Evolutionary conservation across 495 filamentous ascomycete species (phyloP).

Genomic region (Poronia punctata): DNA sequence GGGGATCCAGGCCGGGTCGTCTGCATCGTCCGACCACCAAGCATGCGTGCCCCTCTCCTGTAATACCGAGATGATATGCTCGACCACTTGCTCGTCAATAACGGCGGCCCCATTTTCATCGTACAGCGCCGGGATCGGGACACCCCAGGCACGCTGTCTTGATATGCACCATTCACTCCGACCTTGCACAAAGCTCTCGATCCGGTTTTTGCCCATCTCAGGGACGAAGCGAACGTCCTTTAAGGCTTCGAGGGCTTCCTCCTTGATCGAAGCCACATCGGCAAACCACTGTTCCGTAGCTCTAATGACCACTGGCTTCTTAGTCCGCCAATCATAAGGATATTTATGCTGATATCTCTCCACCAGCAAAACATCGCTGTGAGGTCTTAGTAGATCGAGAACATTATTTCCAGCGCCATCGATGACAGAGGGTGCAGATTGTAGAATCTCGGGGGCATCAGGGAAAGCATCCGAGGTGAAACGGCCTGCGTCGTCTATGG

Average conservation of each 20-base stretch:
- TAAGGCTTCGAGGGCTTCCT: conserved; percentile 58
- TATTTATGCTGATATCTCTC: conserved; percentile 83
- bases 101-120: conserved; percentile 62
- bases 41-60: conserved; percentile 72
- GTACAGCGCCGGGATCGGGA: conserved; percentile 90
- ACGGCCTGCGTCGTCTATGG: conserved; percentile 70
- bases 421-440: conserved; percentile 35
- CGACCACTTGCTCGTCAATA: conserved; percentile 69
- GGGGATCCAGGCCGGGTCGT: conserved; percentile 70
- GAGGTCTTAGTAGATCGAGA: conserved; percentile 49
- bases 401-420: conserved; percentile 60
- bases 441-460: conserved; percentile 49
- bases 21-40: conserved; percentile 81
- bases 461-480: conserved; percentile 76
- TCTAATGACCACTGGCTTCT: conserved; percentile 79
- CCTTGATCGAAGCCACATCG: conserved; percentile 76
- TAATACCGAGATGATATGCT: conserved; percentile 77
- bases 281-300: conserved; percentile 98
- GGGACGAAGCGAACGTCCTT: conserved; percentile 73
- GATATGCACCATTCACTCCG: conserved; percentile 98
- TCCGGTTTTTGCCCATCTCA: conserved; percentile 56
- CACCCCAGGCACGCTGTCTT: conserved; percentile 93
- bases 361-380: conserved; percentile 52
- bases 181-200: conserved; percentile 77
- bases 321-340: conserved; percentile 96